Base-by-base conservation (phyloP, 306 rosid species). In the Vachellia collinsii region DNA sequence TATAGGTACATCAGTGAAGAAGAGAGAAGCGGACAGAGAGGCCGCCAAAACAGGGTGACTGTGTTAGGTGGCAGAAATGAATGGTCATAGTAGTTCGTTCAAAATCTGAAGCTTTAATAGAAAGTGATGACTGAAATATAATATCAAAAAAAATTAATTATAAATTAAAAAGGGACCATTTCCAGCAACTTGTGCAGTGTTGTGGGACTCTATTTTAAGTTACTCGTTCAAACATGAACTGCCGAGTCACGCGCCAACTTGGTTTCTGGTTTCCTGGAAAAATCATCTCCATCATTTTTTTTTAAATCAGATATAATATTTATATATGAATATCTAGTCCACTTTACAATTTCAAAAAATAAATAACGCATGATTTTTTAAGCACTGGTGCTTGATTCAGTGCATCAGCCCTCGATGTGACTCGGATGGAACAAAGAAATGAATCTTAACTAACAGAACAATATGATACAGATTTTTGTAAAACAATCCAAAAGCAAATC, bases 151-250 rank as follows among this genome's bases (percentile, higher is more conserved):
- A 14, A 7, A 3, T 37, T 65, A 17, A 13, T n/a, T 17, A 8
- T 17, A 8, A 3, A 3, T 17, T 13, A 14, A 14, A 50, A 16
- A 5, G 19, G 0, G 12, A 3, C 7, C 7, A 62, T 12, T 62
- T 62, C 7, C 39, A 48, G 1, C 34, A 20, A 46, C 37, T 46
- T 4, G 38, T 6, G 38, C 11, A 22, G 16, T 1, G 65, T 0
- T 0, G 63, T 20, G 63, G 34, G 34, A 3, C 34, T 56, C 58
- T 51, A 4, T n/a, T 54, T 25, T 1, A 36, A 58, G 65, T 36
- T 56, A 65, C 61, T 72, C 70, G 62, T 76, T 86, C 89, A 86
- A 86, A 86, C 70, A 72, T 80, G 89, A 79, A 72, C 74, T 74
- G 75, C 82, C 19, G 19, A 12, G 56, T 16, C 1, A 8, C 53